phyloP scores from a whole-genome alignment of 306 rosid genomes.

The Gastrolobium bilobum region DNA sequence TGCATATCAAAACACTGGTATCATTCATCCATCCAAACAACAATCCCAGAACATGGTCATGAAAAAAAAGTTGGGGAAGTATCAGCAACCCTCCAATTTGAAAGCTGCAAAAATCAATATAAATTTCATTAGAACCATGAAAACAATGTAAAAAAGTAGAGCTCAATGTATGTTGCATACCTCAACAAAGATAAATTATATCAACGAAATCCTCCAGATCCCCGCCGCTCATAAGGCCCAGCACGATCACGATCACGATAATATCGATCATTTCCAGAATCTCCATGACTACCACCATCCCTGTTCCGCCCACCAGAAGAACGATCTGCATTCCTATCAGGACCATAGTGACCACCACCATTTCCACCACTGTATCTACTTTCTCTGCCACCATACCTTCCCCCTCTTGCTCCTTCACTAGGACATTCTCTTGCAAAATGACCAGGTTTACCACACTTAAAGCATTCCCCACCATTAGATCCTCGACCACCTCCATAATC shows the following conservation, averaged over 20 bases:
- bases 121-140: conserved; percentile 53
- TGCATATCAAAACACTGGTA: conserved; percentile 84
- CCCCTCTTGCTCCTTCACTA: conserved; percentile 79
- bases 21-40: conserved; percentile 70
- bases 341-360: conserved; percentile 78
- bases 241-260: conserved; percentile 5
- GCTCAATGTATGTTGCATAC: conserved; percentile 55
- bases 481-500: conserved; percentile 85
- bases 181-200: conserved; percentile 52
- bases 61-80: conserved; percentile 60
- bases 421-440: conserved; percentile 99
- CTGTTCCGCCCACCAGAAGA: conserved; percentile 84
- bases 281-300: conserved; percentile 75
- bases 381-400: conserved; percentile 85
- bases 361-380: conserved; percentile 58
- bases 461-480: conserved; percentile 89
- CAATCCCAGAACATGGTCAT: conserved; percentile 65
- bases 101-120: conserved; percentile 64
- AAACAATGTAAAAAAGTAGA: conserved; percentile 37
- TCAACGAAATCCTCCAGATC: conserved; percentile 82
- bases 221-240: conserved; percentile 95
- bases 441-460: conserved; percentile 98
- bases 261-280: conserved; percentile 79
- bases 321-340: conserved; percentile 93
- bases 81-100: conserved; percentile 60